Base-by-base conservation (phyloP, 371 early-diverging fungal genomes). In the Apophysomyces trapeziformis region DNA sequence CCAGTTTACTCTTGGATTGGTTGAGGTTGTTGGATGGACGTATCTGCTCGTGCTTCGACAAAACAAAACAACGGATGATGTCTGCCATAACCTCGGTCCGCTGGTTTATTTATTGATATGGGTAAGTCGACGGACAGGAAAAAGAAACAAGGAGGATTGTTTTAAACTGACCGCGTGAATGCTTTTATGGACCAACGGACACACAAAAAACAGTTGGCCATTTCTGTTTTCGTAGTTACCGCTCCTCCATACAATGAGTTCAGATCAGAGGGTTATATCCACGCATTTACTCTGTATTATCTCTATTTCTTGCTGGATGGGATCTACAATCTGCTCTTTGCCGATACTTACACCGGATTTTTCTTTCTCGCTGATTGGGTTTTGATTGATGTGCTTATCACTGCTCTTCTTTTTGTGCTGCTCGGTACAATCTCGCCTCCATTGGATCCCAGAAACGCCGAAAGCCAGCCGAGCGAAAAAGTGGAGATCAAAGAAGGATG, bases 401-500 rank as follows among this genome's bases (percentile, higher is more conserved):
- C 18, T 38, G 14, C 45, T 38, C 9, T 14, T 56, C 61, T 41
- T 45, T 1, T 50, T 64, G n/a, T 21, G 72, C 9, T 47, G 69
- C 8, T 21, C 60, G 68, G 70, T 5, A 63, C 65, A 16, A 65
- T 60, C 12, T 68, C 75, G 8, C 80, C 71, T 32, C 77, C 77
- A 38, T 57, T 67, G 16, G 68, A 79, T 38, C 80, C 80, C 6
- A 69, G 60, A 47, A 72, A 79, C 45, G 39, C 77, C 37, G 57
- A 65, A 36, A 39, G 41, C 16, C 69, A 46, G 16, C 57, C 61
- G n/a, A 63, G 68, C 39, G 77, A 77, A 54, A 68, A 59, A 14
- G 26, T 77, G 9, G 77, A 77, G 54, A 67, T 73, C 7, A 74
- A 68, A 9, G 65, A 70, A 13, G 71, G 68, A 1, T n/a, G 38